These are phyloP conservation scores for Blepharisma undulans DNA, from an alignment of 169 alveolate genomes.

Conservation along the genomic window DNA sequence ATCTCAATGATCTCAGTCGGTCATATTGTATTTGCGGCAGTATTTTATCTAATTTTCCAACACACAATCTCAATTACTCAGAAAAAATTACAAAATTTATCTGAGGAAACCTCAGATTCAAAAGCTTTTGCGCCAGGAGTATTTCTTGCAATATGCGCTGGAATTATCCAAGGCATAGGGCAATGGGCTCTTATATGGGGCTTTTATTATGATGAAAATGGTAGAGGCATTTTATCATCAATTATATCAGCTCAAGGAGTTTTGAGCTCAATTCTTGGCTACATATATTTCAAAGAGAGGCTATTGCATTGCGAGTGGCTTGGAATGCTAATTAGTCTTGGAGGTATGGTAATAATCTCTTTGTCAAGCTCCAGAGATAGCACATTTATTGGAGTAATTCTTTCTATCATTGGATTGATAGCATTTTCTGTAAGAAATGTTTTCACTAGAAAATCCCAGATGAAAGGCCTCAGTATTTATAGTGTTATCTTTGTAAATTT, in stretches of 20 bases:
- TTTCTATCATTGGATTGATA: neutral
- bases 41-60: neutral
- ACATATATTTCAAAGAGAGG: neutral
- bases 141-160: neutral
- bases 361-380: neutral
- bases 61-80: neutral
- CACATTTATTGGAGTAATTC: neutral
- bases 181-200: neutral
- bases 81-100: neutral
- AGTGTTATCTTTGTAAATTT: neutral
- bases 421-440: neutral
- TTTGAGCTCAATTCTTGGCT: neutral
- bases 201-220: neutral
- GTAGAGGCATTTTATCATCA: slow-evolving; percentile 2
- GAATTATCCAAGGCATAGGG: neutral
- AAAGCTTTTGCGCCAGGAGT: neutral
- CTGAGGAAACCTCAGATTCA: neutral
- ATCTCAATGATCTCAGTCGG: neutral
- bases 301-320: neutral
- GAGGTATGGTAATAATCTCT: neutral
- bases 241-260: neutral
- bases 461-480: neutral
- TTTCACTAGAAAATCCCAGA: neutral
- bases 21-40: neutral
- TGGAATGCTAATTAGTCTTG: neutral